These are phyloP conservation scores for Narthecium ossifragum DNA, from an alignment of 106 monocot species.

Conservation along the genomic window DNA sequence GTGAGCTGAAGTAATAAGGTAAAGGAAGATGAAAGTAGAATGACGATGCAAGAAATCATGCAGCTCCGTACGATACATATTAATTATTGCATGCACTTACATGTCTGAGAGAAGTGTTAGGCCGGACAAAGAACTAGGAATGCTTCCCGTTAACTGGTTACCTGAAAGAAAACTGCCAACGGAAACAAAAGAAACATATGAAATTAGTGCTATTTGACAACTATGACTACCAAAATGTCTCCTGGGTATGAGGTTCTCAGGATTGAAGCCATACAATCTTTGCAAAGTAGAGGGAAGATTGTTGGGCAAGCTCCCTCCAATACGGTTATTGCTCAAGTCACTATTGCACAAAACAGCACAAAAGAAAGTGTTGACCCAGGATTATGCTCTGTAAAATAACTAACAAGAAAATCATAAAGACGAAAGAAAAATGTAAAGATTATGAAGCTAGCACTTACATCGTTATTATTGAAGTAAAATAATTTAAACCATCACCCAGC, in stretches of 20 bases:
- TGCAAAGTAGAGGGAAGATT: slow-evolving; percentile 71
- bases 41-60: not conserved
- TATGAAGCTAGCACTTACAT: slow-evolving; percentile 40
- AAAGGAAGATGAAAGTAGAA: slow-evolving; percentile 1
- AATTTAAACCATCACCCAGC: slow-evolving; percentile 62
- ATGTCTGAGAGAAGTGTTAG: slow-evolving; percentile 63
- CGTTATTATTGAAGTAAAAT: slow-evolving; percentile 69
- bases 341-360: slow-evolving; percentile 29
- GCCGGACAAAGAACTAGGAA: slow-evolving; percentile 67
- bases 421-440: not conserved
- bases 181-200: not conserved
- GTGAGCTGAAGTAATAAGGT: slow-evolving; percentile 41
- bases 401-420: not conserved
- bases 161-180: slow-evolving; percentile 86
- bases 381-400: not conserved
- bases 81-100: slow-evolving; percentile 29
- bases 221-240: too few relatives aligned
- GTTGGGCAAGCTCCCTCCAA: slow-evolving; percentile 89
- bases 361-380: slow-evolving; percentile 1
- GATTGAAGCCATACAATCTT: slow-evolving; percentile 52
- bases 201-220: not conserved
- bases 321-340: slow-evolving; percentile 94
- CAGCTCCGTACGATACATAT: not conserved
- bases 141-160: slow-evolving; percentile 84
- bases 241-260: not conserved